phyloP scores from a whole-genome alignment of 2,329 filamentous ascomycete species.

The Diaporthe amygdali region DNA sequence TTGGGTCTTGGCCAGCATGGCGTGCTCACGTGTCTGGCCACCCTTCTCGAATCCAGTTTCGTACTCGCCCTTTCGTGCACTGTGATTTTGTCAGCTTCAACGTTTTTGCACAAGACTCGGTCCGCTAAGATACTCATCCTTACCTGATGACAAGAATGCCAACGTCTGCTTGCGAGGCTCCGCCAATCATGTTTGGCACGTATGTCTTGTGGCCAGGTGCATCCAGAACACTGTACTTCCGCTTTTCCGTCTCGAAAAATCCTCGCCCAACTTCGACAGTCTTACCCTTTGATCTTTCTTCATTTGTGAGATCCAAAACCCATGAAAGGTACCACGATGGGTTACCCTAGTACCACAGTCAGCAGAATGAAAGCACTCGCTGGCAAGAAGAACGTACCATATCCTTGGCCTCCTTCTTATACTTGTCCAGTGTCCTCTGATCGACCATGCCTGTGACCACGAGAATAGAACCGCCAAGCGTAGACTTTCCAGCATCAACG shows the following conservation, averaged over 20 bases:
- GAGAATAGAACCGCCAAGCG: conserved; percentile 89
- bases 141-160: conserved; percentile 76
- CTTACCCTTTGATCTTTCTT: conserved; percentile 95
- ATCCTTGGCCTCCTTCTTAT: conserved; percentile 96
- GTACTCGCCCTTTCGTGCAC: conserved; percentile 96
- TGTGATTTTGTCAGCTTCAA: conserved; percentile 57
- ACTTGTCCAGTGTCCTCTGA: conserved; percentile 97
- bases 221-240: conserved; percentile 94
- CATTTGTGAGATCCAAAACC: conserved; percentile 96
- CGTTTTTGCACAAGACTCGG: too few relatives aligned
- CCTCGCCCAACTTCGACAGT: conserved; percentile 96
- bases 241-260: conserved; percentile 96
- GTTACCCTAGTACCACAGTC: conserved; percentile 59
- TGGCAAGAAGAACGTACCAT: conserved; percentile 43
- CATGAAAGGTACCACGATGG: conserved; percentile 99
- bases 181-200: conserved; percentile 97
- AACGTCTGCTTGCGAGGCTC: conserved; percentile 90
- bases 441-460: conserved; percentile 99
- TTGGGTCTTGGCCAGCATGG: conserved; percentile 96
- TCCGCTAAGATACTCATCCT: neutral
- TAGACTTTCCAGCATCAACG: conserved; percentile 98
- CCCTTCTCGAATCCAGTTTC: conserved; percentile 98
- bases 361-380: neutral
- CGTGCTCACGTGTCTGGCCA: conserved; percentile 96
- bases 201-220: conserved; percentile 98